A percentile compares a stretch with the other conserved stretches of the same genome.
Conservation (phyloP, 129 eudicot genomes). For the Scalesia atractyloides region DNA sequence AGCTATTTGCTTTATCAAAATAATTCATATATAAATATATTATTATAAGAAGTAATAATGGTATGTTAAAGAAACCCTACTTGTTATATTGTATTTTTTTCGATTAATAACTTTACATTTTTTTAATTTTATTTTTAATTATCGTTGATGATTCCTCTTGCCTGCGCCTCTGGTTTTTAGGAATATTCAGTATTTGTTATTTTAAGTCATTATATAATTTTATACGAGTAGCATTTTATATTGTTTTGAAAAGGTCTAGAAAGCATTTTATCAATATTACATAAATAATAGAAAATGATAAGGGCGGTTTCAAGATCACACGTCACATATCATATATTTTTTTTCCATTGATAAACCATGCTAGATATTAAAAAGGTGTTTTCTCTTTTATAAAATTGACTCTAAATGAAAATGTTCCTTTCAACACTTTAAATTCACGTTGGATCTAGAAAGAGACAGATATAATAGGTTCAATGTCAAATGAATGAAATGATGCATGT, state of each 20-base stretch:
- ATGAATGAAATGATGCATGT: neutral
- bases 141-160: neutral
- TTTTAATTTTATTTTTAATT: neutral
- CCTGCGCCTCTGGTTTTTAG: constrained; percentile 1
- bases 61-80: neutral
- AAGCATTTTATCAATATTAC: neutral
- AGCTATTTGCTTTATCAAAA: neutral
- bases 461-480: neutral
- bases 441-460: neutral
- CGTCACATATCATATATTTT: constrained; percentile 14
- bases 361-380: constrained; percentile 7
- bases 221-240: neutral
- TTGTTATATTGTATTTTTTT: neutral
- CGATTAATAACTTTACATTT: neutral
- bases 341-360: neutral
- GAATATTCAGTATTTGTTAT: constrained; percentile 2
- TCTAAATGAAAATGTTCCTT: constrained; percentile 6
- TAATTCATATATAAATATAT: neutral
- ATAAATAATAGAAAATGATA: neutral
- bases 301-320: constrained; percentile 13
- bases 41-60: neutral
- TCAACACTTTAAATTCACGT: neutral
- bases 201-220: neutral
- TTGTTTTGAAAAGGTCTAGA: neutral
- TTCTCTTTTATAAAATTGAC: neutral